Percentiles rank a stretch among this genome's conserved stretches.
These are phyloP conservation scores for Ceratocystis papillata DNA, from an alignment of 2,329 filamentous ascomycete species.

Conservation along the genomic window DNA sequence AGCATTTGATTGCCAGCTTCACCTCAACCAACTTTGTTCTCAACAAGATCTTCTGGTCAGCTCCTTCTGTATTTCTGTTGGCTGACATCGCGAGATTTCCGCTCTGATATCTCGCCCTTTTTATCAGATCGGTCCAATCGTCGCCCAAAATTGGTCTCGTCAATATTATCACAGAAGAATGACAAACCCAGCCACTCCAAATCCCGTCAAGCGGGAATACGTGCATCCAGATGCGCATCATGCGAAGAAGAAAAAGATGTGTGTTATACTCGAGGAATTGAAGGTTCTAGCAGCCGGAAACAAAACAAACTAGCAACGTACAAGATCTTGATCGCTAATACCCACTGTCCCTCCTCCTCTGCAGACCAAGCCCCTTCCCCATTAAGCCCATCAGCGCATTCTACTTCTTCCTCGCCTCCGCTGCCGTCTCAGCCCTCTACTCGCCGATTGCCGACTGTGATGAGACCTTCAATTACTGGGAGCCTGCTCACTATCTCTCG, in stretches of 20 bases:
- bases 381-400: conserved; percentile 67
- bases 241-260: conserved; percentile 41
- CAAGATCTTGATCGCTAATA: background rate
- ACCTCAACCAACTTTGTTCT: too few relatives aligned
- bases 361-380: conserved; percentile 31
- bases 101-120: too few relatives aligned
- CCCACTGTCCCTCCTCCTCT: background rate
- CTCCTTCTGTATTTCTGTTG: background rate
- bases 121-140: too few relatives aligned
- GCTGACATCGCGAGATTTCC: too few relatives aligned
- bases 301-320: background rate
- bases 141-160: too few relatives aligned
- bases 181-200: conserved; percentile 27
- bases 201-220: conserved; percentile 32
- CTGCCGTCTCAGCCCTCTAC: conserved; percentile 64
- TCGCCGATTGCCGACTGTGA: conserved; percentile 96
- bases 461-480: conserved; percentile 99
- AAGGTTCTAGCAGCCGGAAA: too few relatives aligned
- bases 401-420: conserved; percentile 65
- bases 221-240: conserved; percentile 42
- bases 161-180: background rate
- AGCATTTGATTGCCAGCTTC: background rate
- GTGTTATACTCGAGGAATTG: conserved; percentile 22
- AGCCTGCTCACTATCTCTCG: conserved; percentile 85
- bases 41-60: background rate